Conservation (phyloP, 306 rosid genomes). For the Fragaria nilgerrensis region DNA sequence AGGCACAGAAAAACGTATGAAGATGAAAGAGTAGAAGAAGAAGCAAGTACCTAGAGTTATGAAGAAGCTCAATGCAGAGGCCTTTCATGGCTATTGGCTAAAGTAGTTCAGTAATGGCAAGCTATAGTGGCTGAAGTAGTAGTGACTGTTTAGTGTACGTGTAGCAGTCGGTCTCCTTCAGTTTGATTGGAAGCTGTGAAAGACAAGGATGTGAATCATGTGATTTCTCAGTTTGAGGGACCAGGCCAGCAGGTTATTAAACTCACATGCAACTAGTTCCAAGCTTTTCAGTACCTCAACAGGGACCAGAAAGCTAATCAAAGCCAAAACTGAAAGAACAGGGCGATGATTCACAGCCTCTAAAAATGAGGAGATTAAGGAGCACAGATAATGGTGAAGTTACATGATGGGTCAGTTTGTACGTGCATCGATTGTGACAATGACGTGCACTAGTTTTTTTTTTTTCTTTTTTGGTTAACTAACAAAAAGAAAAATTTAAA, state of each 20-base stretch:
- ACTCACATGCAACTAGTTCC: not conserved
- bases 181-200: not conserved
- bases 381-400: not conserved
- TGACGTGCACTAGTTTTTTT: no score
- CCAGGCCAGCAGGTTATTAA: not conserved
- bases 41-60: not conserved
- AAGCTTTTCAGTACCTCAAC: not conserved
- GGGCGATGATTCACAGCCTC: not conserved
- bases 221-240: not conserved
- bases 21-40: not conserved
- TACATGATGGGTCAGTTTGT: not conserved
- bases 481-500: no score
- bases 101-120: not conserved
- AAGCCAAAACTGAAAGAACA: not conserved
- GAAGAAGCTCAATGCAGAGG: slow-evolving; percentile 5
- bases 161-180: not conserved
- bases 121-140: not conserved
- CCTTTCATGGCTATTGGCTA: slow-evolving; percentile 7
- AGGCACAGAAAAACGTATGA: not conserved
- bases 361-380: not conserved
- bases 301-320: not conserved
- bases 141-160: not conserved
- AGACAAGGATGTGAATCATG: not conserved
- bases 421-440: not conserved
- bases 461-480: no score